These are phyloP conservation scores for Candida boidinii DNA, from an alignment of 805 yeast genomes.

Conservation along the genomic window DNA sequence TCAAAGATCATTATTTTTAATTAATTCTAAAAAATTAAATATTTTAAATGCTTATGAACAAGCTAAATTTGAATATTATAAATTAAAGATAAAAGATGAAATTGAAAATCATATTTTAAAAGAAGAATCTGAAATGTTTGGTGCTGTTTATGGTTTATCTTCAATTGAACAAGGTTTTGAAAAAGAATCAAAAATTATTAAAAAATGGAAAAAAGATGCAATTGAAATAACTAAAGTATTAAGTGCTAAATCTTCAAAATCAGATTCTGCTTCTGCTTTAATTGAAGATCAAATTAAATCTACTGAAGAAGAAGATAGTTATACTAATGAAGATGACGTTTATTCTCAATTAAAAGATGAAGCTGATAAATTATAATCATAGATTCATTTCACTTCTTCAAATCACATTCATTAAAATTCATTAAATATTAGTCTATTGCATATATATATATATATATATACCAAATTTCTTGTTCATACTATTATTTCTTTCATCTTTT, in stretches of 20 bases:
- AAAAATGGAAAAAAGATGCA: slow-evolving; percentile 69
- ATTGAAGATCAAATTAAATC: slow-evolving; percentile 6
- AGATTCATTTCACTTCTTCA: neutral
- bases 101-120: slow-evolving; percentile 58
- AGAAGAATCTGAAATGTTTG: slow-evolving; percentile 84
- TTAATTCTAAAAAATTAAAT: slow-evolving; percentile 27
- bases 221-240: slow-evolving; percentile 48
- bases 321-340: neutral
- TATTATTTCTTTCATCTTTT: too few species aligned
- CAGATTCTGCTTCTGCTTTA: slow-evolving; percentile 14
- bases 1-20: slow-evolving; percentile 57
- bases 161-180: slow-evolving; percentile 59
- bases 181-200: slow-evolving; percentile 63
- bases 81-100: slow-evolving; percentile 77
- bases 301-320: neutral
- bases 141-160: slow-evolving; percentile 61
- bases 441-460: too few species aligned
- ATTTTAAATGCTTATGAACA: slow-evolving; percentile 69
- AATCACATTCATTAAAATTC: too few species aligned
- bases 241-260: slow-evolving; percentile 31
- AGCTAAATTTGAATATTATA: slow-evolving; percentile 83
- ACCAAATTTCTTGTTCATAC: too few species aligned
- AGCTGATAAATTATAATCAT: too few species aligned
- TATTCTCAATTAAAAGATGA: neutral
- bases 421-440: too few species aligned